phyloP scores from a whole-genome alignment of 495 filamentous ascomycete genomes.

The Talaromyces nanjingensis region DNA sequence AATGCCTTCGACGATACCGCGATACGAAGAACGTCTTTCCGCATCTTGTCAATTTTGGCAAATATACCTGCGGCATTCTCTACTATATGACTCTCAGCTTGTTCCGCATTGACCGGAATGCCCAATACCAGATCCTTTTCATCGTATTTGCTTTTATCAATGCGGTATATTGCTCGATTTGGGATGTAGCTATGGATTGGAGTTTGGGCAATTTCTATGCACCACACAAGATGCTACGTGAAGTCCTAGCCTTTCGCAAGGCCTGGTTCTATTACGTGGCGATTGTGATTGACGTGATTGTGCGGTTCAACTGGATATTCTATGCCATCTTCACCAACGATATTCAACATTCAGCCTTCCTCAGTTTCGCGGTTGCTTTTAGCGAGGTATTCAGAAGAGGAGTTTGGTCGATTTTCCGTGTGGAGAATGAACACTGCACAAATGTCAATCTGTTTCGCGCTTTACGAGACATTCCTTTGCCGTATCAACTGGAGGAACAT shows the following conservation, averaged over 20 bases:
- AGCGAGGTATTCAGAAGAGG: constrained; percentile 76
- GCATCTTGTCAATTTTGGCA: constrained; percentile 85
- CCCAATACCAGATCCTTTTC: constrained; percentile 57
- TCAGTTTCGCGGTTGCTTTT: constrained; percentile 68
- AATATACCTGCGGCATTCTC: constrained; percentile 81
- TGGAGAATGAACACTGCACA: constrained; percentile 93
- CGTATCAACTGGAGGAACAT: constrained; percentile 53
- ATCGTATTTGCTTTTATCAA: constrained; percentile 75
- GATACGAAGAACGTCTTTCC: constrained; percentile 86
- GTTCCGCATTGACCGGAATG: constrained; percentile 64
- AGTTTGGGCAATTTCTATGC: constrained; percentile 72
- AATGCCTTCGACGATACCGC: constrained; percentile 83
- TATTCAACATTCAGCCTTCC: constrained; percentile 69
- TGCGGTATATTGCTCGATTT: constrained; percentile 76
- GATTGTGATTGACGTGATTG: constrained; percentile 77
- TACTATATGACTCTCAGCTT: constrained; percentile 69
- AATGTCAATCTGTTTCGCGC: constrained; percentile 84
- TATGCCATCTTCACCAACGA: constrained; percentile 77
- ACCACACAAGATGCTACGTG: constrained; percentile 62
- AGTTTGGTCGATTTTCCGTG: constrained; percentile 85
- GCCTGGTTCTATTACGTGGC: constrained; percentile 77
- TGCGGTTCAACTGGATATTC: constrained; percentile 93
- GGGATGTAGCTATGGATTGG: constrained; percentile 98
- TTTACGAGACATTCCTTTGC: constrained; percentile 70
- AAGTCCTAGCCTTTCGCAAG: constrained; percentile 68